phyloP scores from a whole-genome alignment of 1,139 yeast species.

The Spencermartinsiella ligniputridi region DNA sequence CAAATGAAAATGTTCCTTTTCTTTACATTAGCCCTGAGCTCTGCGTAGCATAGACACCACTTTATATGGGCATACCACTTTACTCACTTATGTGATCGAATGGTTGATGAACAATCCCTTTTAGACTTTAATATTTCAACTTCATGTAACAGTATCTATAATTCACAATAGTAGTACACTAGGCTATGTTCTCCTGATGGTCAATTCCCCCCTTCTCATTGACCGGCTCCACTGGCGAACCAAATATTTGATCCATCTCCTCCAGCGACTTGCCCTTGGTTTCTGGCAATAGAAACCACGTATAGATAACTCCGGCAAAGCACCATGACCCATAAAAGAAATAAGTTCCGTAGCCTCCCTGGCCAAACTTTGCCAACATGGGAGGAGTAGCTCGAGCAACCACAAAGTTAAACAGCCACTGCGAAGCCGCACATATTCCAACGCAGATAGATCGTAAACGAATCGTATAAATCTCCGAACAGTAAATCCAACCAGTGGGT shows the following conservation, averaged over 20 bases:
- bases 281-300: constrained; percentile 6
- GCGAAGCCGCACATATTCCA: constrained; percentile 66
- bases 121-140: background rate
- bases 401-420: constrained; percentile 70
- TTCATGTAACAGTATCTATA: background rate
- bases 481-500: constrained; percentile 9
- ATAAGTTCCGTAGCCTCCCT: constrained; percentile 7
- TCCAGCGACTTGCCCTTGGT: constrained; percentile 16
- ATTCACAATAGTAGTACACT: background rate
- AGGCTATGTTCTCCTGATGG: background rate
- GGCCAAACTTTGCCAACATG: constrained; percentile 4
- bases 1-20: no score
- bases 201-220: background rate
- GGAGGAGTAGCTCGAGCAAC: constrained; percentile 65
- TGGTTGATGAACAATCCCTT: background rate
- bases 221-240: background rate
- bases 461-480: constrained; percentile 9
- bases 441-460: constrained; percentile 58
- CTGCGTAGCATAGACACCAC: background rate
- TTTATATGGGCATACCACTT: background rate
- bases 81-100: background rate
- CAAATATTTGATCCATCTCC: constrained; percentile 22
- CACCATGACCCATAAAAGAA: constrained; percentile 8
- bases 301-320: constrained; percentile 6
- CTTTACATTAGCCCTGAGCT: background rate